Conservation (phyloP, 345 rosid species). For the Populus alba region DNA sequence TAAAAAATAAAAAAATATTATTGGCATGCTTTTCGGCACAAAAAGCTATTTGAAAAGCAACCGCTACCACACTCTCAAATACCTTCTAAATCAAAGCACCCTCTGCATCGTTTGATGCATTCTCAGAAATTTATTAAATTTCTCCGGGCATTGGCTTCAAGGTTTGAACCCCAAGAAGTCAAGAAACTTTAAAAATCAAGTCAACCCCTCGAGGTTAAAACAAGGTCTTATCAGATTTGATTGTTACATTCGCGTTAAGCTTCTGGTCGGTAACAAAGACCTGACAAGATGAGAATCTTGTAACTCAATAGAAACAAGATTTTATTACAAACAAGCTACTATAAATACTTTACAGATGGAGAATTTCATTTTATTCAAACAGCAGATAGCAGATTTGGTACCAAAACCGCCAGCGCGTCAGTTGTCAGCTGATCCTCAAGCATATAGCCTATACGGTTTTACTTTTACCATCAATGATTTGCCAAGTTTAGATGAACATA, state of each 20-base stretch:
- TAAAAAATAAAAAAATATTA: too few species aligned
- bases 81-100: too few species aligned
- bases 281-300: not conserved
- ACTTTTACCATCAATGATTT: not conserved
- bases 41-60: too few species aligned
- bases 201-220: too few species aligned
- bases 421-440: not conserved
- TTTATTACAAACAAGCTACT: not conserved
- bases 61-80: too few species aligned
- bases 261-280: not conserved
- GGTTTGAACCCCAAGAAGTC: too few species aligned
- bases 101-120: too few species aligned
- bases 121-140: too few species aligned
- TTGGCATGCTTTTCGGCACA: too few species aligned
- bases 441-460: not conserved
- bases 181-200: too few species aligned
- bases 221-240: too few species aligned
- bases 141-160: too few species aligned
- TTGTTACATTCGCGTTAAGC: not conserved
- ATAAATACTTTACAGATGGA: not conserved
- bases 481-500: not conserved
- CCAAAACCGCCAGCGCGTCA: not conserved
- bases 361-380: conserved; percentile 10
- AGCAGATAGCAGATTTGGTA: not conserved
- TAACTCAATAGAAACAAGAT: not conserved